Base-by-base conservation (phyloP, 345 rosid species). In the Odontarrhena argentea region DNA sequence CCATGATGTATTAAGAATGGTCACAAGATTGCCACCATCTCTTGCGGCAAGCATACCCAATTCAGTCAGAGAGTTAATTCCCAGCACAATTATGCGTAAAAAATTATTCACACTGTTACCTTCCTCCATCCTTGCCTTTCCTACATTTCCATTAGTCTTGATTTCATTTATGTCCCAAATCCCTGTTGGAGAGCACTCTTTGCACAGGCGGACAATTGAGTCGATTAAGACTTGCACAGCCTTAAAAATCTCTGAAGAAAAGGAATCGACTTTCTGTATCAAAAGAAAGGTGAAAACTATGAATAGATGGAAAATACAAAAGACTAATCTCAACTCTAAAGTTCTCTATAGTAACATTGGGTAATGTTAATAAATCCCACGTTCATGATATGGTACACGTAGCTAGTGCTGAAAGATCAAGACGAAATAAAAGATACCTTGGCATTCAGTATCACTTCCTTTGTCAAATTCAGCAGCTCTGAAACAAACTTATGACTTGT, bases 1-100 rank as follows among this genome's bases (percentile, higher is more conserved):
- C 99, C 94, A 91, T 40, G 96, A 86, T 62, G 84, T 75, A 78
- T 91, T 94, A 62, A 94, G 95, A 77, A 94, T 79, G 74, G 83
- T 67, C 63, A 91, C 99, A 60, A 94, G 87, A 78, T 60, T 83
- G 25, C 97, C 99, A 79, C 97, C 94, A 44, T 74, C 85, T 74
- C 74, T 83, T 57, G 96, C 94, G 41, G 97, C 92, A 63, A 88
- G 63, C 68, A 80, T 76, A 24, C 95, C 97, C 49, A 94, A 74
- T 40, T 88, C 88, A 71, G 82, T 81, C 53, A 94, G 73, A 41
- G 82, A 83, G 51, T 82, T 85, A 70, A 86, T 53, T 10, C 87
- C 68, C 36, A 70, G 65, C 69, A 78, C 79, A 48, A 69, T 76
- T 63, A 91, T 65, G 75, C 73, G 79, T 9, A 77, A 64, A 48